Conservation (phyloP, 257 asterid genomes). For the Salvia hispanica region DNA sequence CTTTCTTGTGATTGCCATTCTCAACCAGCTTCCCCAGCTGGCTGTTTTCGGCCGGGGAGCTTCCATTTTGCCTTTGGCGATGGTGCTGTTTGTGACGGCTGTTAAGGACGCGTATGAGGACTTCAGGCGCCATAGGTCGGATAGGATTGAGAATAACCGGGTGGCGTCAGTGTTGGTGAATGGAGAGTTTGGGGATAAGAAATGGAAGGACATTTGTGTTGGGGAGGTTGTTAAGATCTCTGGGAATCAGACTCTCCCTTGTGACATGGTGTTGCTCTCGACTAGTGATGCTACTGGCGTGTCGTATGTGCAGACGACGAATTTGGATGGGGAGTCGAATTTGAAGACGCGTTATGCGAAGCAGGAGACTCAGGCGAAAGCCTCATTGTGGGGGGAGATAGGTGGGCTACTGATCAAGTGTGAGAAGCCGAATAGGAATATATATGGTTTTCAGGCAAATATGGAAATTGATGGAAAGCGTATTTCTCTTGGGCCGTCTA, state of each 20-base stretch:
- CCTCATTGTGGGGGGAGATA: constrained; percentile 43
- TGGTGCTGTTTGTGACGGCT: constrained; percentile 89
- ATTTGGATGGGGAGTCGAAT: constrained; percentile 97
- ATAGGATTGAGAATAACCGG: constrained; percentile 81
- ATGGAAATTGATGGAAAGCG: constrained; percentile 88
- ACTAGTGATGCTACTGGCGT: constrained; percentile 92
- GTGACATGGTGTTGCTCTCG: constrained; percentile 93
- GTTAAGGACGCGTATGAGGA: constrained; percentile 93
- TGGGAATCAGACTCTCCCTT: constrained; percentile 77
- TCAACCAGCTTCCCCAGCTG: constrained; percentile 95
- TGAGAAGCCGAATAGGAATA: constrained; percentile 93
- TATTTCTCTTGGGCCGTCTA: constrained; percentile 93
- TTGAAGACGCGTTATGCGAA: constrained; percentile 92
- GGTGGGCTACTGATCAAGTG: constrained; percentile 77
- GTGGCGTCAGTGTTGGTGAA: constrained; percentile 61
- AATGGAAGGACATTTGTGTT: constrained; percentile 79
- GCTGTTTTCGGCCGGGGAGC: constrained; percentile 97
- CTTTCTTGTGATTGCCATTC: constrained; percentile 88
- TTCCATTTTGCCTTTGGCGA: constrained; percentile 80
- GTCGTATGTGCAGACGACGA: constrained; percentile 83
- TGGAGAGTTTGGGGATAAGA: constrained; percentile 59
- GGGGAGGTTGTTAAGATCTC: constrained; percentile 79
- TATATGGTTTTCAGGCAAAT: constrained; percentile 88
- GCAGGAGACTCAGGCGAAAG: constrained; percentile 85
- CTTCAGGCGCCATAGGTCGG: constrained; percentile 84